These are phyloP conservation scores for Irpex sp. DNA, from an alignment of 1,284 basidiomycete species.

Conservation along the genomic window DNA sequence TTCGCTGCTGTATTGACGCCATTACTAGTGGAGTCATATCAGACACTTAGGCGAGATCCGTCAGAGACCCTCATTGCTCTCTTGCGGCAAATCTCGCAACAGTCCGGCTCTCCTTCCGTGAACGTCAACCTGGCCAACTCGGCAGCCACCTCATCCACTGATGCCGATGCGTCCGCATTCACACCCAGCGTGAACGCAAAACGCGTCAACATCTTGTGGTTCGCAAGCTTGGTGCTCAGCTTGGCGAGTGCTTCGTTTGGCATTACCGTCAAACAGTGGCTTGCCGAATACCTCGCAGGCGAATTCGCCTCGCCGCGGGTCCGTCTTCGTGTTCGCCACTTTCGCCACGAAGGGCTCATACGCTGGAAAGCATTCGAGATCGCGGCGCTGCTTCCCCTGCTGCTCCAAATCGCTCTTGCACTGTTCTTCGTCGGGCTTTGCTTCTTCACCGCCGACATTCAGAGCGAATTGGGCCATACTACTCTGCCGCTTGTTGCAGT, in stretches of 20 bases:
- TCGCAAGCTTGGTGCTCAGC: not conserved
- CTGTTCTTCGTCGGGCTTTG: not conserved
- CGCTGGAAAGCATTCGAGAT: not conserved
- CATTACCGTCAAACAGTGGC: slow-evolving; percentile 1
- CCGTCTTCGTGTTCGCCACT: not conserved
- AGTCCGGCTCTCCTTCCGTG: not conserved
- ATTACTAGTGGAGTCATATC: slow-evolving; percentile 12
- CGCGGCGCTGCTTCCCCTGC: not conserved
- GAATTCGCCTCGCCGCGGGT: not conserved
- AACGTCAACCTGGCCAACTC: not conserved
- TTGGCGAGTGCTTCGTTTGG: not conserved
- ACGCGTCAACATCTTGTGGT: slow-evolving; percentile 5
- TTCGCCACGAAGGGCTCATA: not conserved
- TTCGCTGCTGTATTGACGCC: slow-evolving; percentile 15
- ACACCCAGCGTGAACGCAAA: not conserved
- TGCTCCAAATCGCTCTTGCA: not conserved
- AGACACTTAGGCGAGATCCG: slow-evolving; percentile 7
- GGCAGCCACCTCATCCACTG: not conserved
- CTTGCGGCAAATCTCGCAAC: not conserved
- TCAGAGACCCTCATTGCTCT: not conserved
- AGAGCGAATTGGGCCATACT: not conserved
- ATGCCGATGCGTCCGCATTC: not conserved
- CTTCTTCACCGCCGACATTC: not conserved
- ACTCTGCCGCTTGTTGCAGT: not conserved
- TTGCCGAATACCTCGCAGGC: not conserved